phyloP scores from a whole-genome alignment of 2,329 filamentous ascomycete genomes.

The Colletotrichum chrysophilum region DNA sequence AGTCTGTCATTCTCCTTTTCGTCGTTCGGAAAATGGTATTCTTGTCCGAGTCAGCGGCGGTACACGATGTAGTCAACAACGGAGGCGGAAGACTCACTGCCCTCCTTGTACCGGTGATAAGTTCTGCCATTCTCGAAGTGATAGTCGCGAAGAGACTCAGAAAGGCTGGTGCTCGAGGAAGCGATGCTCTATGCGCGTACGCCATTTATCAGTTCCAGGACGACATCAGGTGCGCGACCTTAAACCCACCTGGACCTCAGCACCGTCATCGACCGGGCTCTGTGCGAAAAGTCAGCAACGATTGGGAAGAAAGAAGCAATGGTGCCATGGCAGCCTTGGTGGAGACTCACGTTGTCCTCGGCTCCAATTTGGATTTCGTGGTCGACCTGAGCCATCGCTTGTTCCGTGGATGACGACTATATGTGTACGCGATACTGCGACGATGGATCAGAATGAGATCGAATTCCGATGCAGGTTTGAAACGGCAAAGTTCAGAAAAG shows the following conservation, averaged over 20 bases:
- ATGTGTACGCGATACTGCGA: neutral
- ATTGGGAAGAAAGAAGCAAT: neutral
- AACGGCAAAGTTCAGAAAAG: too few relatives aligned
- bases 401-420: too few relatives aligned
- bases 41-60: neutral
- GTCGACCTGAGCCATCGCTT: neutral
- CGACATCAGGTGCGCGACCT: neutral
- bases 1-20: constrained; percentile 16
- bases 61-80: neutral
- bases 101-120: constrained; percentile 24
- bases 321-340: neutral
- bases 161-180: constrained; percentile 32
- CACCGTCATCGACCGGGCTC: neutral
- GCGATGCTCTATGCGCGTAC: neutral
- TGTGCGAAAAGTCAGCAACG: neutral
- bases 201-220: neutral
- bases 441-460: rapidly evolving
- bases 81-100: neutral
- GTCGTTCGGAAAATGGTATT: constrained; percentile 19
- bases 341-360: neutral
- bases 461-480: neutral
- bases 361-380: neutral
- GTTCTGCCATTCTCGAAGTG: constrained; percentile 5
- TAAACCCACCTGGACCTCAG: neutral
- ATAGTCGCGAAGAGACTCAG: constrained; percentile 30